Conservation (phyloP, 345 rosid species). For the Gossypium anomalum region DNA sequence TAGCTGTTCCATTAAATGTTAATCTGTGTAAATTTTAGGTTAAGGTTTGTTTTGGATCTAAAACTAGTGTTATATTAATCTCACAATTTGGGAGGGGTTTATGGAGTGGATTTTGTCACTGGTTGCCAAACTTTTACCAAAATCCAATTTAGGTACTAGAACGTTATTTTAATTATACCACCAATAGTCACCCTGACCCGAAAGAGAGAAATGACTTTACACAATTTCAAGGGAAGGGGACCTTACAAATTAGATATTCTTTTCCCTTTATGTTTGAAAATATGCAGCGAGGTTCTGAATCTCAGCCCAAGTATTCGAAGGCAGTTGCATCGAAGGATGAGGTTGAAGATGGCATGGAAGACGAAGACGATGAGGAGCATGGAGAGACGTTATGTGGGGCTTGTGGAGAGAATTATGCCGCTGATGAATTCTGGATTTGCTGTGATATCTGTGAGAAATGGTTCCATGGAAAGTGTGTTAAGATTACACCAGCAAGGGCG, state of each 20-base stretch:
- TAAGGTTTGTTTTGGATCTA: background rate
- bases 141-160: background rate
- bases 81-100: background rate
- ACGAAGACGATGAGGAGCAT: constrained; percentile 57
- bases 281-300: constrained; percentile 43
- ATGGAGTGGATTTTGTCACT: background rate
- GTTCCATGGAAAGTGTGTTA: constrained; percentile 82
- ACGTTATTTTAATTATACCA: too few relatives aligned
- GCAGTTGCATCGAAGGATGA: constrained; percentile 36
- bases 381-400: constrained; percentile 63
- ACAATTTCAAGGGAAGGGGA: background rate
- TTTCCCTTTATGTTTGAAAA: background rate
- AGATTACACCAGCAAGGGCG: constrained; percentile 87
- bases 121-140: background rate
- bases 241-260: background rate
- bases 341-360: constrained; percentile 49
- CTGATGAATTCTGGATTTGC: constrained; percentile 71
- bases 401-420: constrained; percentile 55
- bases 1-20: background rate
- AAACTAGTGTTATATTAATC: background rate
- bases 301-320: constrained; percentile 45
- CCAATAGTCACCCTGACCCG: background rate
- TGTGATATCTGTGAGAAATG: constrained; percentile 63
- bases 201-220: background rate
- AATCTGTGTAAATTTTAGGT: background rate